phyloP scores from a whole-genome alignment of 2,329 filamentous ascomycete species.

The Arthrobotrys pseudoclavata region DNA sequence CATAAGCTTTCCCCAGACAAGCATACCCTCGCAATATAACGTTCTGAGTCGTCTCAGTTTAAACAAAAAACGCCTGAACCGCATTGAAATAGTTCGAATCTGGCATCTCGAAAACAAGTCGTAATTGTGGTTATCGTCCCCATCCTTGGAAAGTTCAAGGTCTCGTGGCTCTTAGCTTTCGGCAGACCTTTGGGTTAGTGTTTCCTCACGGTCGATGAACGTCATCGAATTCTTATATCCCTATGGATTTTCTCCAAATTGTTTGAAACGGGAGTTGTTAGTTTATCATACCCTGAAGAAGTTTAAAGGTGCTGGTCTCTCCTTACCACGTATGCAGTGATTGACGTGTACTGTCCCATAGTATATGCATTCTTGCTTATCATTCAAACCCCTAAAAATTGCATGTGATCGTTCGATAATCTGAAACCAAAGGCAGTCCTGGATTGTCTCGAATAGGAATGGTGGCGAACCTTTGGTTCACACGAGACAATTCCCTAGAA shows the following conservation, averaged over 20 bases:
- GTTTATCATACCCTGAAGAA: constrained; percentile 24
- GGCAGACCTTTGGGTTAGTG: not conserved
- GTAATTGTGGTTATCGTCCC: not conserved
- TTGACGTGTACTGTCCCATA: constrained; percentile 51
- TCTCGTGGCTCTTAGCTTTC: constrained; percentile 25
- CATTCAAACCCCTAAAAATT: constrained; percentile 3
- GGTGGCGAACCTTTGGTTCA: not conserved
- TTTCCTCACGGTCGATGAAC: constrained; percentile 36
- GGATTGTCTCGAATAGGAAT: constrained; percentile 17
- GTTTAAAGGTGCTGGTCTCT: not conserved
- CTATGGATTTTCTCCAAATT: constrained; percentile 15
- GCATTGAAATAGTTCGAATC: constrained; percentile 25
- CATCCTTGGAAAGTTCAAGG: constrained; percentile 20
- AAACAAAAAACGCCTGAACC: constrained; percentile 15
- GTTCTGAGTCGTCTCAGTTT: constrained; percentile 20
- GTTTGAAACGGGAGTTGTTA: constrained; percentile 39
- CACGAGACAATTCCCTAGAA: constrained; percentile 9
- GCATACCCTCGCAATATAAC: constrained; percentile 29
- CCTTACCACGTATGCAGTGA: constrained; percentile 24
- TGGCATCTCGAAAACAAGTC: constrained; percentile 25
- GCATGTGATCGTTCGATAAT: constrained; percentile 37
- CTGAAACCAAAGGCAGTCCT: constrained; percentile 8
- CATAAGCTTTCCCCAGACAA: constrained; percentile 24
- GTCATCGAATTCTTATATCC: constrained; percentile 37
- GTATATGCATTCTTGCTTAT: constrained; percentile 32